Conservation (phyloP, 2,329 filamentous ascomycete species). For the Xylariaceae sp. region DNA sequence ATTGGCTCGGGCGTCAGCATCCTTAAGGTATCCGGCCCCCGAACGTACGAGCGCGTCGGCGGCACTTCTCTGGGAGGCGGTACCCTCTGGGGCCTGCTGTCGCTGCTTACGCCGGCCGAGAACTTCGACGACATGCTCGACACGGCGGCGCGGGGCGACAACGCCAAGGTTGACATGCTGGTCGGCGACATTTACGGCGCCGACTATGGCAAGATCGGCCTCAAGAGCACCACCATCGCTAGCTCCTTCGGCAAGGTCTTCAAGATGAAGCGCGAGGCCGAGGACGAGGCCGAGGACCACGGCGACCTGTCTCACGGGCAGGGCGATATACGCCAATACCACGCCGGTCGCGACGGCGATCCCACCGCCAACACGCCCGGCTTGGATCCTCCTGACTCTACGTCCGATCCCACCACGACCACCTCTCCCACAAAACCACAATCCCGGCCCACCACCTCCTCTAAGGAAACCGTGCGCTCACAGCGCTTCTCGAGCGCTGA, state of each 20-base stretch:
- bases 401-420: background rate
- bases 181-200: slow-evolving; percentile 97
- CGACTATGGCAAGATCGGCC: slow-evolving; percentile 91
- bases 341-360: background rate
- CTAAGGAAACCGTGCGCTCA: slow-evolving; percentile 17
- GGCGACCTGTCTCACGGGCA: slow-evolving; percentile 53
- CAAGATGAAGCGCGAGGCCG: slow-evolving; percentile 81
- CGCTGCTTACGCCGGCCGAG: slow-evolving; percentile 83
- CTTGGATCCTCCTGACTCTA: slow-evolving; percentile 6
- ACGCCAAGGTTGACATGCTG: slow-evolving; percentile 89
- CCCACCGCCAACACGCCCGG: too few relatives aligned
- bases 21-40: slow-evolving; percentile 90
- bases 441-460: slow-evolving; percentile 10
- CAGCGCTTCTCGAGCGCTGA: slow-evolving; percentile 74
- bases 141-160: slow-evolving; percentile 87
- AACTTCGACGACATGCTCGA: slow-evolving; percentile 98
- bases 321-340: slow-evolving; percentile 23
- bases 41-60: slow-evolving; percentile 83
- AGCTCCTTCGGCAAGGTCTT: slow-evolving; percentile 97
- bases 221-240: slow-evolving; percentile 93
- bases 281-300: slow-evolving; percentile 71
- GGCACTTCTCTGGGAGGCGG: slow-evolving; percentile 93
- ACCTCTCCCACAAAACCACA: slow-evolving; percentile 1
- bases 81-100: slow-evolving; percentile 94
- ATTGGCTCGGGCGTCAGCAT: slow-evolving; percentile 97